Base-by-base conservation (phyloP, 2,329 filamentous ascomycete genomes). In the Ustilaginoidea virens region DNA sequence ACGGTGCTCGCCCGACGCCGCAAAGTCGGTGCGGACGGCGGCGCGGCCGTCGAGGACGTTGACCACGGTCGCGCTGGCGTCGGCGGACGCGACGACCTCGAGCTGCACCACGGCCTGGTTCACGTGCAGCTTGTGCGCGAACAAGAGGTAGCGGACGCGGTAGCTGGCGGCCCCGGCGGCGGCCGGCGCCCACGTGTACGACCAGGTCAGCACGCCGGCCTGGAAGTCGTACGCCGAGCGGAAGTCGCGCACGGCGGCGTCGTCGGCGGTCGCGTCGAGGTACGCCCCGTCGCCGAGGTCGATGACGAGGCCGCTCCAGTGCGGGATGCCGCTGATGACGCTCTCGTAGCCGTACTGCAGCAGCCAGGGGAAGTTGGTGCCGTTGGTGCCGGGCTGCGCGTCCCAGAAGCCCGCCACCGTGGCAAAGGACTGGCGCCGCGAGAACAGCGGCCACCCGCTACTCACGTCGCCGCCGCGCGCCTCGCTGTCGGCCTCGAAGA, bases 401-500 rank as follows among this genome's bases (percentile, higher is more conserved):
- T 78, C 66, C 48, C 64, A 80, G 42, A 81, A 80, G 1, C 75
- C 76, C 4, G 69, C 63, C 21, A 81, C 63, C 0, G 74, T 79
- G 1, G 69, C 69, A 43, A 80, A 80, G 0, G 67, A 66, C 45
- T 78, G 72, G 14, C 76, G 60, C 16, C 61, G 53, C 32, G 68
- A 66, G 45, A 68, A 75, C 3, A 80, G 53, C 5, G 76, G 76
- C 76, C 76, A 81, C 4, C 74, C 75, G 35, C 62, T 71, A 37
- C 72, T 66, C 8, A 26, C 29, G 10, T n/a, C 30, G 17, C 39
- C 37, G 17, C 42, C 38, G 15, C 37, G 33, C 2, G 38, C 36
- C 1, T 36, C 35, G 2, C 28, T 23, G 18, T 47, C 45, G 2
- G 34, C 13, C 30, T 47, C 45, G 18, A 46, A 47, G 16, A 46